These are phyloP conservation scores for Botrytis tulipae DNA, from an alignment of 2,329 filamentous ascomycete genomes.

Conservation along the genomic window DNA sequence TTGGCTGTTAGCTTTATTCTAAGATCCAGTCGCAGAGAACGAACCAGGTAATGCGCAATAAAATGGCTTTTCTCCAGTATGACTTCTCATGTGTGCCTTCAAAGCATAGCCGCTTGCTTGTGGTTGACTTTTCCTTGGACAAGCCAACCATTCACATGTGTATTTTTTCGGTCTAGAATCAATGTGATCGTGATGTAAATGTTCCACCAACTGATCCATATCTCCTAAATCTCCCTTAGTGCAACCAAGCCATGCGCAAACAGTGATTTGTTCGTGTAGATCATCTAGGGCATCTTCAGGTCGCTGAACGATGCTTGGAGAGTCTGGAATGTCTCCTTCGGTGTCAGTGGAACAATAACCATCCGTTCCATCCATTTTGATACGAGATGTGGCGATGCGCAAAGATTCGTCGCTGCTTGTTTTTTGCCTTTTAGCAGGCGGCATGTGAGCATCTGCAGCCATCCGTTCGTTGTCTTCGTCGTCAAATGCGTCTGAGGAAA, in stretches of 20 bases:
- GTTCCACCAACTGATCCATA: slow-evolving; percentile 78
- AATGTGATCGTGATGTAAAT: slow-evolving; percentile 92
- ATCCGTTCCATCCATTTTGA: slow-evolving; percentile 36
- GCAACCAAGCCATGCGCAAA: slow-evolving; percentile 77
- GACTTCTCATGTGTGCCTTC: slow-evolving; percentile 95
- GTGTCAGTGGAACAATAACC: slow-evolving; percentile 81
- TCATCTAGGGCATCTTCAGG: slow-evolving; percentile 64
- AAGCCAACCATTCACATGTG: slow-evolving; percentile 96
- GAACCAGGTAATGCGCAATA: slow-evolving; percentile 91
- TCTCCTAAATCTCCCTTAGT: slow-evolving; percentile 68
- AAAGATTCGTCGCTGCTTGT: slow-evolving; percentile 26
- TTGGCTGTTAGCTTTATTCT: background rate
- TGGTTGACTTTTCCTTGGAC: slow-evolving; percentile 79
- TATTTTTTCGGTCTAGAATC: slow-evolving; percentile 93
- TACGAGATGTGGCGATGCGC: slow-evolving; percentile 35
- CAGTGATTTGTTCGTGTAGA: slow-evolving; percentile 72
- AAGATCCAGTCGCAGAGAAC: slow-evolving; percentile 28
- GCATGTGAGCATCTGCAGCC: slow-evolving; percentile 43
- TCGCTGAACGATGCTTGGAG: slow-evolving; percentile 59
- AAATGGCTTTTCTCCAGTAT: slow-evolving; percentile 97
- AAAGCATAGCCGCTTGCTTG: slow-evolving; percentile 95
- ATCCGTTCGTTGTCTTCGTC: slow-evolving; percentile 54
- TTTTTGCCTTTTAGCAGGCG: slow-evolving; percentile 39
- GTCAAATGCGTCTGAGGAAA: slow-evolving; percentile 60
- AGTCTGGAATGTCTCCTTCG: slow-evolving; percentile 77